phyloP scores from a whole-genome alignment of 805 yeast species.

The Saturnispora serradocipensis region DNA sequence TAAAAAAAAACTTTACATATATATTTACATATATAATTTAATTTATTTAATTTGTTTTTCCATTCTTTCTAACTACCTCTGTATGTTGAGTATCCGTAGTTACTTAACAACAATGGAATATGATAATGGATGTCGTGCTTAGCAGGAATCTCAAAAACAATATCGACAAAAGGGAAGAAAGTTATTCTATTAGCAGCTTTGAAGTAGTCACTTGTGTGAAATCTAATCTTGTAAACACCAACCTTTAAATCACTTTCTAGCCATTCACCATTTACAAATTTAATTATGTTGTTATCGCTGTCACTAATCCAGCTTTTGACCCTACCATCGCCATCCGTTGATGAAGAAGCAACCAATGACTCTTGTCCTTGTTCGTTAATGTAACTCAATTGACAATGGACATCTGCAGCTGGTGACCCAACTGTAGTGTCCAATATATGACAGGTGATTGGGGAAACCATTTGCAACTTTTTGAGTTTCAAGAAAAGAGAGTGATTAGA shows the following conservation, averaged over 20 bases:
- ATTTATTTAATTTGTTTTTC: neutral
- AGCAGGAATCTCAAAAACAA: conserved; percentile 54
- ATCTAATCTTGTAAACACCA: conserved; percentile 69
- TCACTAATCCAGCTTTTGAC: conserved; percentile 51
- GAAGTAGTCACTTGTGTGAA: conserved; percentile 66
- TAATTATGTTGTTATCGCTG: conserved; percentile 6
- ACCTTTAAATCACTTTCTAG: conserved; percentile 30
- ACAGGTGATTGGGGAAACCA: conserved; percentile 62
- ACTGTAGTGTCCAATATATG: conserved; percentile 78
- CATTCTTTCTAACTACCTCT: conserved; percentile 42
- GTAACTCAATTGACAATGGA: conserved; percentile 53
- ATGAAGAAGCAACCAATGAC: conserved; percentile 10
- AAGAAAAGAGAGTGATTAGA: neutral
- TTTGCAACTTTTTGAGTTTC: neutral
- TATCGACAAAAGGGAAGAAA: conserved; percentile 85
- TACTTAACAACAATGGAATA: conserved; percentile 75
- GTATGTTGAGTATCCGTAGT: conserved; percentile 84
- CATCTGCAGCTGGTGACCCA: conserved; percentile 76
- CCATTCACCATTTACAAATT: conserved; percentile 31
- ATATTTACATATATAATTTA: neutral
- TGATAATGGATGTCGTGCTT: conserved; percentile 81
- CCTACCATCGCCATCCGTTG: conserved; percentile 77
- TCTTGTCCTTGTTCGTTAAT: conserved; percentile 10
- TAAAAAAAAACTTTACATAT: neutral
- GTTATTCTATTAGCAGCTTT: conserved; percentile 33